Evolutionary conservation across 306 rosid species (phyloP).

Genomic region (Leucaena leucocephala): DNA sequence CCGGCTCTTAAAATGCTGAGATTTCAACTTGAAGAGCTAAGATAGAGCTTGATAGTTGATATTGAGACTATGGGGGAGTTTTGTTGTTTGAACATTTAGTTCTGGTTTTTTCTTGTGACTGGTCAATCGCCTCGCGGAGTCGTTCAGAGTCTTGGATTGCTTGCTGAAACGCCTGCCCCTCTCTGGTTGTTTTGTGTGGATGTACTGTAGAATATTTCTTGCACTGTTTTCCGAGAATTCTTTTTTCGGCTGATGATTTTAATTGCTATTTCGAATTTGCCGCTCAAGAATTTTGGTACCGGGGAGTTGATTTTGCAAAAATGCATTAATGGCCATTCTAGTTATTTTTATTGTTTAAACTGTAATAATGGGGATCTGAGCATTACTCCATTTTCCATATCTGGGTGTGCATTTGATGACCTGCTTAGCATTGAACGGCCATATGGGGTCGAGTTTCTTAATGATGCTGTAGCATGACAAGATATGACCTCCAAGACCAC

Average conservation of each 20-base stretch:
- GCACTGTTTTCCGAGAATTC: not conserved
- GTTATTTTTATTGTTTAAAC: conserved; percentile 17
- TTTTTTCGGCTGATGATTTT: not conserved
- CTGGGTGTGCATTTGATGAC: not conserved
- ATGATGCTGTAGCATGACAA: not conserved
- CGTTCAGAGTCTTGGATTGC: too few relatives aligned
- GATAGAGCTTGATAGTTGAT: not conserved
- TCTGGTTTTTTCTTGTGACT: too few relatives aligned
- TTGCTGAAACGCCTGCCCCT: too few relatives aligned
- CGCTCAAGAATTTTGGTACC: not conserved
- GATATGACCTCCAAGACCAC: not conserved
- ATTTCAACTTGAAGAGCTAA: not conserved
- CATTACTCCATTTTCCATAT: not conserved
- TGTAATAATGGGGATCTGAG: conserved; percentile 27
- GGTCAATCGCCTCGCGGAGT: too few relatives aligned
- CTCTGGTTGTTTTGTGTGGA: not conserved
- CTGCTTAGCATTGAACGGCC: not conserved
- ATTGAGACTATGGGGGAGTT: not conserved
- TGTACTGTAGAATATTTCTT: not conserved
- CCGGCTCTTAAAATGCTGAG: not conserved
- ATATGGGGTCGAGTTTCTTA: not conserved
- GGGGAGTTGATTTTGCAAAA: not conserved
- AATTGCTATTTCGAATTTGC: conserved; percentile 18
- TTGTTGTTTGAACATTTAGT: conserved; percentile 10
- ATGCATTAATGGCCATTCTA: not conserved